Percentiles rank a stretch among this genome's conserved stretches.
Conservation (phyloP, 1,284 basidiomycete genomes). For the Pyrrhoderma lamaoense region DNA sequence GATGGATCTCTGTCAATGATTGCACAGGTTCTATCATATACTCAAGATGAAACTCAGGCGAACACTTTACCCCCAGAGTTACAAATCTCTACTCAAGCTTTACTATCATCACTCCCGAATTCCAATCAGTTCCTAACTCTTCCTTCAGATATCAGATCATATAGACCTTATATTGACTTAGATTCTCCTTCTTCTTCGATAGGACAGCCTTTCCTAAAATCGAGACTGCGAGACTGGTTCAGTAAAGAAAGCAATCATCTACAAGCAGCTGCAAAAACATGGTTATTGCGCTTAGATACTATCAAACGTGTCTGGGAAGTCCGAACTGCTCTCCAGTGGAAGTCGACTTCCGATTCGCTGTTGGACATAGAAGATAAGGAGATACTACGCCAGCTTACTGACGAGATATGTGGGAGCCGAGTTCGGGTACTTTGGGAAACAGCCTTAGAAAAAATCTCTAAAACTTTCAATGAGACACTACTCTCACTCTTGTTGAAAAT, state of each 20-base stretch:
- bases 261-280: slow-evolving; percentile 38
- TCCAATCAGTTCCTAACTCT: slow-evolving; percentile 64
- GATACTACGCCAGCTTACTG: slow-evolving; percentile 37
- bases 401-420: slow-evolving; percentile 44
- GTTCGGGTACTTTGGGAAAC: slow-evolving; percentile 51
- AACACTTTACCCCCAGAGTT: slow-evolving; percentile 45
- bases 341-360: slow-evolving; percentile 35
- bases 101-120: slow-evolving; percentile 61
- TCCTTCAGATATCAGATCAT: slow-evolving; percentile 53
- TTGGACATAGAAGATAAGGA: slow-evolving; percentile 35
- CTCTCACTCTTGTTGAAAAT: slow-evolving; percentile 24
- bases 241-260: slow-evolving; percentile 40
- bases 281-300: slow-evolving; percentile 49
- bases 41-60: slow-evolving; percentile 42
- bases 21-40: slow-evolving; percentile 43
- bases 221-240: slow-evolving; percentile 56
- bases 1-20: slow-evolving; percentile 40
- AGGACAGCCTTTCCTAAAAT: slow-evolving; percentile 34
- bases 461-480: slow-evolving; percentile 39
- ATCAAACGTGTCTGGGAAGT: slow-evolving; percentile 62
- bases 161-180: slow-evolving; percentile 68
- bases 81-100: slow-evolving; percentile 49
- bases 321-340: slow-evolving; percentile 44
- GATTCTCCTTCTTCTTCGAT: slow-evolving; percentile 46
- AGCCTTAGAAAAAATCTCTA: slow-evolving; percentile 36